Evolutionary conservation across 75 land plant genomes (phyloP), one percentile per base, ranked within the genome.

Genomic region (Chamaecyparis obtusa): DNA sequence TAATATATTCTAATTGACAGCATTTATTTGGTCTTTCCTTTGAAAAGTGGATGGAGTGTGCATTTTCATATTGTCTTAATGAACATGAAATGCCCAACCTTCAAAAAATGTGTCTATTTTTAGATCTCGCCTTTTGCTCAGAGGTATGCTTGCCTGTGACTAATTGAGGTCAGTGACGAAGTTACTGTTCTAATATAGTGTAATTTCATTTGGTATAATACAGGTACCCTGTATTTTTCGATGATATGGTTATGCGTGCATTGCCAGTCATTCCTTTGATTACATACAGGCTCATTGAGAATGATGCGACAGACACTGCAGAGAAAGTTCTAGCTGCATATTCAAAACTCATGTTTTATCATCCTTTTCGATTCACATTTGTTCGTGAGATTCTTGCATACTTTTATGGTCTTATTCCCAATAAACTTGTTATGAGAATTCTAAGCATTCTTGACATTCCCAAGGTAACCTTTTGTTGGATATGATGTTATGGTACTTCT

Each of bases 301-400:
- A 98, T 90, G 99, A 98, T 89, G 99, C 94, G 1, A 90, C 90
- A 37, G 99, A 98, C 85, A 87, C 91, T 56, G 99, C 99, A 84
- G 99, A 98, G 24, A 94, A 92, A 85, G 90, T 98, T 69, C 89
- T 98, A 81, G 89, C 86, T 64, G 78, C 90, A 33, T 98, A 97
- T 87, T 85, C 93, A 4, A 81, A 83, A 39, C 89, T 98, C 72
- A 89, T 98, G 71, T 88, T 90, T 33, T 95, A 93, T 87, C 93
- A 98, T 88, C 99, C 99, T 39, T 87, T 94, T 14, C 93, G 96
- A 56, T 95, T 98, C 90, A 94, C 97, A 81, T 98, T 98, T 91
- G 99, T 98, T 36, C 96, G 99, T 55, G 99, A 97, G 56, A 97
- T 94, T 35, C 97, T 98, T 88, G 99, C 99, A 83, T 98, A 98